Evolutionary conservation across 78 protist genomes (phyloP).

Genomic region (Dictyostelium capitatum): DNA sequence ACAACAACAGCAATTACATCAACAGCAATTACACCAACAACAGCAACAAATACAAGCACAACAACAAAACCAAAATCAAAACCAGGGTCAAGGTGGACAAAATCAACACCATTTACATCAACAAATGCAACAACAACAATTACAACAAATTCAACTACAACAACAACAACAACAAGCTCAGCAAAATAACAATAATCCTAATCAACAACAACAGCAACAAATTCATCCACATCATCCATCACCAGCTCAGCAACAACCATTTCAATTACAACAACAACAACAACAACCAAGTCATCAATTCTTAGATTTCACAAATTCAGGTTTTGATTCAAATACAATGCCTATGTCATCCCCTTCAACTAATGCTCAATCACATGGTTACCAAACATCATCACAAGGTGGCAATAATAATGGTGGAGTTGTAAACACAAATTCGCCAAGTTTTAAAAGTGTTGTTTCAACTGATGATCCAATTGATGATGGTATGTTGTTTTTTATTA

Average conservation of each 20-base stretch:
- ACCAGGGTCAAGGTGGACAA: conserved; percentile 7
- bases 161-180: background rate
- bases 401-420: background rate
- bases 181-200: background rate
- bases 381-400: background rate
- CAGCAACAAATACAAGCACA: background rate
- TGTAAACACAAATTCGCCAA: conserved; percentile 22
- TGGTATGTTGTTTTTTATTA: conserved; percentile 1
- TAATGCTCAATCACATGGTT: background rate
- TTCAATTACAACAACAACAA: background rate
- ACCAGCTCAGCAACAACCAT: background rate
- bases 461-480: background rate
- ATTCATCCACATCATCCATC: background rate
- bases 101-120: background rate
- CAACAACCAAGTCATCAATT: background rate
- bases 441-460: background rate
- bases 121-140: background rate
- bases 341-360: conserved; percentile 21
- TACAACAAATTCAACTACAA: background rate
- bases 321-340: background rate
- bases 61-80: background rate
- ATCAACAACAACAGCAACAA: conserved; percentile 9
- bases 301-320: background rate
- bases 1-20: background rate
- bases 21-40: background rate